Evolutionary conservation across 2,329 filamentous ascomycete species (phyloP).

Genomic region (Dactylellina sp.): DNA sequence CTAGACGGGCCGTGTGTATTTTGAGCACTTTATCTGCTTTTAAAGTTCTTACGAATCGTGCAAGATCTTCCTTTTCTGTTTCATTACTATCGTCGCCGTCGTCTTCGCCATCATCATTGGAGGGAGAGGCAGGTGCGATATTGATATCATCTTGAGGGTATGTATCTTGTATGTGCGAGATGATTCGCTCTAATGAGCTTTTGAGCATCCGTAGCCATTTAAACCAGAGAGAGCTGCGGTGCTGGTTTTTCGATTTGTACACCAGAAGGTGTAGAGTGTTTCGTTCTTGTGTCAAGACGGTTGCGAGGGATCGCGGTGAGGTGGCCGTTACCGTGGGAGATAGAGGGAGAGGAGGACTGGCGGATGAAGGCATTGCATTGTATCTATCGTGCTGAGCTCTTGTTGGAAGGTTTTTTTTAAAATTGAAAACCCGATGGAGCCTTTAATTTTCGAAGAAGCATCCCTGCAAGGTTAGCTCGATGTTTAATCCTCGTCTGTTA

Average conservation of each 20-base stretch:
- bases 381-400: too few relatives aligned
- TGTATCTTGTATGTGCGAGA: constrained; percentile 63
- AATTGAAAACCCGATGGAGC: too few relatives aligned
- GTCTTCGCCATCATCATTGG: constrained; percentile 62
- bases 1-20: constrained; percentile 10
- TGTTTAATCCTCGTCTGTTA: too few relatives aligned
- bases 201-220: constrained; percentile 77
- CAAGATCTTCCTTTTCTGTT: background rate
- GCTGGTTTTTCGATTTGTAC: constrained; percentile 92
- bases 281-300: constrained; percentile 42
- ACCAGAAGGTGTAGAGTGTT: constrained; percentile 77
- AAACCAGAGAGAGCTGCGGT: constrained; percentile 85
- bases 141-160: constrained; percentile 56
- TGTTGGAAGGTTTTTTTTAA: too few relatives aligned
- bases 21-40: constrained; percentile 5
- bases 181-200: constrained; percentile 72
- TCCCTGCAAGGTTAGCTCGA: too few relatives aligned
- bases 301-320: constrained; percentile 11
- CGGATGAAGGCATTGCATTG: constrained; percentile 1
- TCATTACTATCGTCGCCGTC: background rate
- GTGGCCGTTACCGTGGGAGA: constrained; percentile 4
- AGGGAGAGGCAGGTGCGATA: background rate
- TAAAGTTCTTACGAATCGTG: constrained; percentile 1
- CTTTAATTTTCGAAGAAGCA: too few relatives aligned
- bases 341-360: background rate